These are phyloP conservation scores for Mollisiaceae sp. DNA, from an alignment of 2,329 filamentous ascomycete genomes.

Conservation along the genomic window DNA sequence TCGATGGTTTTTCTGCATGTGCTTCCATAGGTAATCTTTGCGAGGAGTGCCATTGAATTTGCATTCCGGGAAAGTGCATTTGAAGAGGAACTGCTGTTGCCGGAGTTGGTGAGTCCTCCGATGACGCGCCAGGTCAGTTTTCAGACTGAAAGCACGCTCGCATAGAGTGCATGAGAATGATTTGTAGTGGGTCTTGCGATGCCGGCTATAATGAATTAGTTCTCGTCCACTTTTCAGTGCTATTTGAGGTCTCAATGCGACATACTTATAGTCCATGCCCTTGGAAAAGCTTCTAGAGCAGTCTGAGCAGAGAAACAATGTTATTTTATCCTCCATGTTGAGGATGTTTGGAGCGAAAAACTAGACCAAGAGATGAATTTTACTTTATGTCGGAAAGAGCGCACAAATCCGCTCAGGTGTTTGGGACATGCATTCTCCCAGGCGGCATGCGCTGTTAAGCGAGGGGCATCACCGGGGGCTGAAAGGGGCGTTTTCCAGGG, in stretches of 20 bases:
- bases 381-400: too few species aligned
- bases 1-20: not conserved
- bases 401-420: not conserved
- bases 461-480: not conserved
- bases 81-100: not conserved
- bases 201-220: not conserved
- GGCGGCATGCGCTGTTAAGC: not conserved
- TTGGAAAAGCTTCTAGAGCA: not conserved
- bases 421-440: not conserved
- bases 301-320: not conserved
- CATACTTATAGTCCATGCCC: slow-evolving; percentile 1
- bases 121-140: not conserved
- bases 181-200: not conserved
- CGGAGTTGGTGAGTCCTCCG: not conserved
- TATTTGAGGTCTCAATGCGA: not conserved
- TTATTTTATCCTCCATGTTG: not conserved
- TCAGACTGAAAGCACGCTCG: not conserved
- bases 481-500: not conserved
- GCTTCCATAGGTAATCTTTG: not conserved
- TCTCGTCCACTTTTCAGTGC: too few species aligned
- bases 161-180: not conserved
- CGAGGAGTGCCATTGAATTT: not conserved
- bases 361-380: not conserved
- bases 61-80: not conserved
- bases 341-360: not conserved